These are phyloP conservation scores for Phytophthora fragariaefolia DNA, from an alignment of 352 stramenopile genomes.

Conservation along the genomic window DNA sequence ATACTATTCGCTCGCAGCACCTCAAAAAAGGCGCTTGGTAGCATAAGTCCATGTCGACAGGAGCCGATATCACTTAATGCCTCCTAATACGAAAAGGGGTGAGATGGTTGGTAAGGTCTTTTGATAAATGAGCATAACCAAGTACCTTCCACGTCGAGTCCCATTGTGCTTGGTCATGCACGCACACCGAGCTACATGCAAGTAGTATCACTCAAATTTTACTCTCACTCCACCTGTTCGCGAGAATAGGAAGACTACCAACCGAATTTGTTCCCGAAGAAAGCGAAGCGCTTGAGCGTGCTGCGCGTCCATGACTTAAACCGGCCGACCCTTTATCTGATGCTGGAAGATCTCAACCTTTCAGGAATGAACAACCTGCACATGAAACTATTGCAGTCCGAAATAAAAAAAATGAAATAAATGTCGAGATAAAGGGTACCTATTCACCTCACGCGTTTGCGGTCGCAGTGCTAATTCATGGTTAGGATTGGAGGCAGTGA, in stretches of 20 bases:
- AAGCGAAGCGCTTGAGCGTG: constrained; percentile 14
- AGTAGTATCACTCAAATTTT: background rate
- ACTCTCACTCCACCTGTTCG: background rate
- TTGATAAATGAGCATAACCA: background rate
- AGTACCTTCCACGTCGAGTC: constrained; percentile 44
- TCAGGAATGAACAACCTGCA: background rate
- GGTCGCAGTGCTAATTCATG: background rate
- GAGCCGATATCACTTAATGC: constrained; percentile 41
- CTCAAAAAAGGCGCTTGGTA: constrained; percentile 51
- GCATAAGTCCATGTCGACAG: constrained; percentile 43
- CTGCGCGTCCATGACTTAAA: constrained; percentile 11
- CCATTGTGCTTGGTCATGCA: constrained; percentile 50
- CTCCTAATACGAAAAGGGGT: constrained; percentile 20
- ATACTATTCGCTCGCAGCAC: constrained; percentile 60
- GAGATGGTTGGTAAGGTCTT: background rate
- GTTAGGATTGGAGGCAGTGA: background rate
- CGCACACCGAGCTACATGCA: constrained; percentile 37
- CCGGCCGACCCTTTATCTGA: constrained; percentile 6
- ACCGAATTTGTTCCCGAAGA: constrained; percentile 45
- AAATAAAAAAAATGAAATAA: no score
- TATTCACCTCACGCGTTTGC: no score
- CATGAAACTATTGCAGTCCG: no score
- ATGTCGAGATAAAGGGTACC: no score
- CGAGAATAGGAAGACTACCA: background rate
- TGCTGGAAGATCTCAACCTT: constrained; percentile 18